Evolutionary conservation across 306 rosid species (phyloP), one percentile per base, ranked within the genome.

Genomic region (Fragaria nilgerrensis): DNA sequence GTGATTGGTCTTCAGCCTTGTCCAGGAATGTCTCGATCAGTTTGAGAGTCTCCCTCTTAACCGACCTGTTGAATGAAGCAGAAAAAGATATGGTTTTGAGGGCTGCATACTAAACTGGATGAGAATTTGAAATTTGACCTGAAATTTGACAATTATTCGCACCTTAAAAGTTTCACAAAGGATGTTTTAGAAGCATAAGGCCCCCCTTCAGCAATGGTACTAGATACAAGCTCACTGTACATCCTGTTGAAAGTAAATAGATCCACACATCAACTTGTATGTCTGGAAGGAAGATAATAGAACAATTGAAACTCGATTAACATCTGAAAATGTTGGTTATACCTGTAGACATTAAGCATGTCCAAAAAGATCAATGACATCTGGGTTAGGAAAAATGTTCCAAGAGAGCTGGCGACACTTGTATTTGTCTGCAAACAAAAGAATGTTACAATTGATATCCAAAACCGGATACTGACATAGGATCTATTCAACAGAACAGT

Each of bases 301-400:
- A 4, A 61, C 13, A 62, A 2, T 5, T 25, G 41, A 25, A 74
- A 39, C 48, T 50, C 47, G n/a, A 55, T 53, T 69, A 5, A 74
- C 29, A 44, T 19, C 20, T 43, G 41, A 41, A 74, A 59, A 41
- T 14, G 45, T 58, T 15, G 12, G 71, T 49, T 74, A 68, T 76
- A 92, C 99, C 98, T 96, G 91, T 96, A 96, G 58, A 96, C 99
- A 45, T 92, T 96, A 81, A 96, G 93, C 97, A 96, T 96, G 86
- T 96, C 99, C 87, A 96, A 71, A 86, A 96, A 96, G 78, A 96
- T 96, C 87, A 86, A 76, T 16, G 99, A 61, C 50, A 96, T 92
- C 80, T 96, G 99, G 61, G 96, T 87, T 72, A 96, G 81, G 87
- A 92, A 96, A 85, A 81, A 93, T n/a, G 98, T 96, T 81, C 99